Conservation (phyloP, 805 yeast species). For the Tetrapisispora iriomotensis region DNA sequence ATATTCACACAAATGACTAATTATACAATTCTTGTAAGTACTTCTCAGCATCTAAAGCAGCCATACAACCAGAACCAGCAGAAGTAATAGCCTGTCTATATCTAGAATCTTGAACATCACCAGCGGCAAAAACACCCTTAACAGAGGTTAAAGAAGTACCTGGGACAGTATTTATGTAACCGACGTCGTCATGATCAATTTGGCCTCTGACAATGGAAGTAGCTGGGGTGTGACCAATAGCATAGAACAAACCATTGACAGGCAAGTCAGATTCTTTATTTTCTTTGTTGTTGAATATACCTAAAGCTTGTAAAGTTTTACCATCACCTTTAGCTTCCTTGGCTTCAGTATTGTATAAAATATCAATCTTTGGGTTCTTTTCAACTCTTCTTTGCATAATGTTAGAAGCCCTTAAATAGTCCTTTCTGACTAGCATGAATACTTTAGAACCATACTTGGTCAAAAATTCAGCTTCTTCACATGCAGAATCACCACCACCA, state of each 20-base stretch:
- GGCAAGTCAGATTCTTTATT: constrained; percentile 57
- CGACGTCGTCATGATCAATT: constrained; percentile 74
- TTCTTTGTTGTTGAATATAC: constrained; percentile 61
- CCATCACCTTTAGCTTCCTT: constrained; percentile 93
- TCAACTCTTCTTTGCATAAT: constrained; percentile 94
- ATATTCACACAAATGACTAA: not conserved
- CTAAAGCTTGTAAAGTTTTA: constrained; percentile 57
- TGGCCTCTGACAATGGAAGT: constrained; percentile 71
- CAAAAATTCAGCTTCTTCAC: constrained; percentile 95
- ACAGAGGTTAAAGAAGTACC: constrained; percentile 86
- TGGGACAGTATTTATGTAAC: constrained; percentile 83
- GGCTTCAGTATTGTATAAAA: constrained; percentile 77
- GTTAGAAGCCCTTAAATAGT: constrained; percentile 85
- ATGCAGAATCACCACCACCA: constrained; percentile 99
- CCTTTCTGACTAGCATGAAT: constrained; percentile 86
- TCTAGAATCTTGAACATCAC: constrained; percentile 95
- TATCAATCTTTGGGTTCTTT: constrained; percentile 79
- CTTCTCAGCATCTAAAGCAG: constrained; percentile 91
- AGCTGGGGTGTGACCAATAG: constrained; percentile 97
- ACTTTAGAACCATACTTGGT: constrained; percentile 98
- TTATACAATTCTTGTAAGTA: constrained; percentile 48
- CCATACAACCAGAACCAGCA: constrained; percentile 99
- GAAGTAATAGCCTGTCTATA: constrained; percentile 99
- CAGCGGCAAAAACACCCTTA: constrained; percentile 94
- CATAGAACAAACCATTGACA: constrained; percentile 92